A percentile compares a stretch with the other conserved stretches of the same genome.
These are phyloP conservation scores for Orbilia javanica DNA, from an alignment of 2,329 filamentous ascomycete species.

Conservation along the genomic window DNA sequence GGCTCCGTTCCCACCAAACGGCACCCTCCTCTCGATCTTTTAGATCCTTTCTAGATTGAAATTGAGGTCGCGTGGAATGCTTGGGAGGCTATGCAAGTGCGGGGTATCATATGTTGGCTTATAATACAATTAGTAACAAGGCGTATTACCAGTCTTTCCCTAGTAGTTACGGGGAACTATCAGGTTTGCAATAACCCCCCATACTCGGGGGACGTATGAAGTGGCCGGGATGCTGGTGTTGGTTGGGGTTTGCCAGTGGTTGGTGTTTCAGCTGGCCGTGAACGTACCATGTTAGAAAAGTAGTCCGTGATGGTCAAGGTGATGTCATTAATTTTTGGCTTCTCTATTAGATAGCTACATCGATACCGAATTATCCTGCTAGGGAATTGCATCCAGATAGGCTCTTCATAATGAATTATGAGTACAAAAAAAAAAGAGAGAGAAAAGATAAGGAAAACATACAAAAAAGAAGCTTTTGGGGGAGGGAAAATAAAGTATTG, in stretches of 20 bases:
- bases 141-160: neutral
- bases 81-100: neutral
- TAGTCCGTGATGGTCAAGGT: neutral
- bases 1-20: neutral
- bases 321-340: conserved; percentile 9
- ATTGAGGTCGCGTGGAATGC: neutral
- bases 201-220: too few species aligned
- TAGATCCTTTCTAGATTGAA: neutral
- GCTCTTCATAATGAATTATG: neutral
- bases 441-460: neutral
- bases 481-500: neutral
- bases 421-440: too few species aligned
- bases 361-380: neutral
- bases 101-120: neutral
- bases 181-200: too few species aligned
- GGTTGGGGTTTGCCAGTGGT: neutral
- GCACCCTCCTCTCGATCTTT: neutral
- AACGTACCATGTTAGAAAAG: neutral
- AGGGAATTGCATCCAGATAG: neutral
- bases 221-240: neutral
- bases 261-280: neutral
- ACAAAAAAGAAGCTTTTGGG: conserved; percentile 6
- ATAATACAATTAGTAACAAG: neutral
- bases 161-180: too few species aligned
- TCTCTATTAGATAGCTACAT: conserved; percentile 13